Evolutionary conservation across 2,329 filamentous ascomycete genomes (phyloP), one percentile per base, ranked within the genome.

Genomic region (Curvularia sp.): DNA sequence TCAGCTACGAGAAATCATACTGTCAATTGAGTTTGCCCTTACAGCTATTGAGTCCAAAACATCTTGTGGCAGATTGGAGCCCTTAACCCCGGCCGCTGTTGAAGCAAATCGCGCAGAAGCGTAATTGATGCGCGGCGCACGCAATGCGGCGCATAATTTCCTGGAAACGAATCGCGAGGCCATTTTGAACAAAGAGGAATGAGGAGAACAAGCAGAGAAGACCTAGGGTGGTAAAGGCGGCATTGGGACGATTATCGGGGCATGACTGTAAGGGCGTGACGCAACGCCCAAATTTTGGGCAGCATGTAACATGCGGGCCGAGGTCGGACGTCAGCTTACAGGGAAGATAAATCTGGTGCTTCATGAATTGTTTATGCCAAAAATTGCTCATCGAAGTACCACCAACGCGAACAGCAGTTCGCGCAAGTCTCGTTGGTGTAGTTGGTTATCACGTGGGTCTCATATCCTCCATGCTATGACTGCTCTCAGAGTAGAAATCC

Each of bases 41-140:
- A 80, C 79, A 54, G 77, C 71, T 66, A 81, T 80, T 50, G 77
- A 75, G 60, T 79, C 72, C 59, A 77, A 76, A 38, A 79, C 61
- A 61, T 74, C 71, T 47, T 74, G 69, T 21, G 79, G 78, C 53
- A 81, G 72, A 63, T 72, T 80, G 23, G 79, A 80, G 36, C 64
- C 69, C 55, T 74, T 68, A 27, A 76, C 48, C 27, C 75, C 74
- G 45, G 77, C 72, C 9, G 76, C 75, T 19, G 76, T 71, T 19
- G 78, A 77, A 34, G 78, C 77, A 74, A 77, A 78, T n/a, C 75
- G 74, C 49, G 63, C 56, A 52, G 60, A 64, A 15, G 59, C 45
- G 53, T 62, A 63, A 53, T 69, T 59, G 38, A 64, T 55, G 50
- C 67, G 65, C 21, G 70, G 65, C 39, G 64, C 61, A 50, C 70